phyloP scores from a whole-genome alignment of 805 yeast species.

The Ogataea populi-albae region DNA sequence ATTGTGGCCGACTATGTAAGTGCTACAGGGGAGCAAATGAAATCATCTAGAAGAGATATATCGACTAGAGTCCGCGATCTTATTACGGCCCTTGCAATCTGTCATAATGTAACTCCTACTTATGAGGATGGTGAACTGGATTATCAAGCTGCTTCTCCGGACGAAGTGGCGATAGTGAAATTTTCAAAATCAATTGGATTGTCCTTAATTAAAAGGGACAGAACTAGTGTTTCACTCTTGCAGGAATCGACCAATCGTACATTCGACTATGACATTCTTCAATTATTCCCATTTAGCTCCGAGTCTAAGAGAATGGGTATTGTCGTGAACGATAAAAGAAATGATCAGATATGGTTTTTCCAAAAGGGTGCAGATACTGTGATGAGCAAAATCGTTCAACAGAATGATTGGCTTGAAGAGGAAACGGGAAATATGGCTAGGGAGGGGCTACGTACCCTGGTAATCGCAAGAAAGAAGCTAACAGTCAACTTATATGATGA shows the following conservation, averaged over 20 bases:
- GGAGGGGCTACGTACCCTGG: slow-evolving; percentile 94
- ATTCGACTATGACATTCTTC: slow-evolving; percentile 63
- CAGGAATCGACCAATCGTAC: slow-evolving; percentile 57
- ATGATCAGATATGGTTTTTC: slow-evolving; percentile 77
- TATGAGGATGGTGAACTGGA: slow-evolving; percentile 70
- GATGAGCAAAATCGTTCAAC: slow-evolving; percentile 78
- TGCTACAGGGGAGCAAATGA: slow-evolving; percentile 30
- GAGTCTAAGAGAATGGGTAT: slow-evolving; percentile 97
- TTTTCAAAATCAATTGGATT: slow-evolving; percentile 87
- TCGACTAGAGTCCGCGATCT: slow-evolving; percentile 76
- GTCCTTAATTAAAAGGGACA: slow-evolving; percentile 75
- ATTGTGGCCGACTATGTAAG: slow-evolving; percentile 69
- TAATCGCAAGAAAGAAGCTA: slow-evolving; percentile 81
- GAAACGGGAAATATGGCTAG: slow-evolving; percentile 98
- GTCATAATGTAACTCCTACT: slow-evolving; percentile 97
- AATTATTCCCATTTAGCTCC: slow-evolving; percentile 91
- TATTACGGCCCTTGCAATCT: slow-evolving; percentile 79
- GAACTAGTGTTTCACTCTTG: slow-evolving; percentile 64
- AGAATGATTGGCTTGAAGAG: slow-evolving; percentile 95
- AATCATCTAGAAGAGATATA: slow-evolving; percentile 59
- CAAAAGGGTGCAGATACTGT: slow-evolving; percentile 97
- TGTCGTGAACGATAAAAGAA: slow-evolving; percentile 59
- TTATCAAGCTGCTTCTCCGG: slow-evolving; percentile 98
- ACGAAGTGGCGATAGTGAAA: slow-evolving; percentile 94
- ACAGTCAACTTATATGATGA: slow-evolving; percentile 51